A percentile compares a stretch with the other conserved stretches of the same genome.
phyloP scores from a whole-genome alignment of 1,284 basidiomycete genomes.

The Apiotrichum brassicae region DNA sequence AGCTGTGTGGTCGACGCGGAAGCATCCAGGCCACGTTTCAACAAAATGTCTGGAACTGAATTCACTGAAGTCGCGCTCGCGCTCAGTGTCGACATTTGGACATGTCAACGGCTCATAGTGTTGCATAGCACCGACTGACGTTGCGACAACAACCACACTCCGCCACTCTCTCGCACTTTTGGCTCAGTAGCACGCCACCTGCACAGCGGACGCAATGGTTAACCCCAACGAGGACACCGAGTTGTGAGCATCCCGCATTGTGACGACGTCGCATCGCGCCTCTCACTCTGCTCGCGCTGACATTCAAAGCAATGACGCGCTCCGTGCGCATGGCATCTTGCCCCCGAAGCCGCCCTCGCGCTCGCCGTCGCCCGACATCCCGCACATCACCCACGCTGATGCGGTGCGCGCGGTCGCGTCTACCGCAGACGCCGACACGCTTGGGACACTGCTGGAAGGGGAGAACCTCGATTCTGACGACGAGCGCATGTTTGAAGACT shows the following conservation, averaged over 20 bases:
- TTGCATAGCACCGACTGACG: too few relatives aligned
- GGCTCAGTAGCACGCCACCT: too few relatives aligned
- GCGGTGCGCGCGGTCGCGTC: constrained; percentile 48
- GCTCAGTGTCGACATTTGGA: too few relatives aligned
- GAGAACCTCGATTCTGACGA: constrained; percentile 69
- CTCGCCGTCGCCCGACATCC: constrained; percentile 59
- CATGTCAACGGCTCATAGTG: too few relatives aligned
- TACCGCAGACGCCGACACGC: constrained; percentile 58
- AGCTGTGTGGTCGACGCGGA: too few relatives aligned
- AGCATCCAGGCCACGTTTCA: too few relatives aligned
- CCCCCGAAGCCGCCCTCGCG: constrained; percentile 63
- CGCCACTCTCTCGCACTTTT: too few relatives aligned
- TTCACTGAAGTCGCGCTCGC: too few relatives aligned
- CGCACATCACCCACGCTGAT: constrained; percentile 42
- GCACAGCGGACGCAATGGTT: constrained; percentile 24
- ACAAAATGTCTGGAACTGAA: too few relatives aligned
- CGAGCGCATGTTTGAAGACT: constrained; percentile 65
- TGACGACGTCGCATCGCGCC: neutral
- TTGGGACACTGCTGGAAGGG: constrained; percentile 59
- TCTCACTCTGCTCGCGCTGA: neutral
- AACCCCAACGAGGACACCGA: constrained; percentile 87
- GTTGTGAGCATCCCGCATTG: constrained; percentile 64
- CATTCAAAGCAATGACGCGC: constrained; percentile 70
- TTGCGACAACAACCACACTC: too few relatives aligned
- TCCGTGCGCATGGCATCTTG: constrained; percentile 83